phyloP scores from a whole-genome alignment of 345 rosid species.

The Salix udensis region DNA sequence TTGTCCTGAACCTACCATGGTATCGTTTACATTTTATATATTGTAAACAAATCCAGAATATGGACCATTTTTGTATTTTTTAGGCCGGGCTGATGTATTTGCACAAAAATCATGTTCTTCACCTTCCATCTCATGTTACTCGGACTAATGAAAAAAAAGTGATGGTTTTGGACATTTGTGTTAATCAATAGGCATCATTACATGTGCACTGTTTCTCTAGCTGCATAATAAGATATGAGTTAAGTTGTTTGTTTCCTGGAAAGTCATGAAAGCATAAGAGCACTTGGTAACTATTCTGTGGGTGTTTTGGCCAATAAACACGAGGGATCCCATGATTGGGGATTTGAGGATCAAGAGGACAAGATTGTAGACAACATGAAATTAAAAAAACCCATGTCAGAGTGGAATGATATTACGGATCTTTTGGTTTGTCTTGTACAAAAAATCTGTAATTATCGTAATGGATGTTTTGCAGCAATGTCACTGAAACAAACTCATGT shows the following conservation, averaged over 20 bases:
- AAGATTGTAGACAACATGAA: background rate
- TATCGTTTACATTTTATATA: background rate
- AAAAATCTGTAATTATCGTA: background rate
- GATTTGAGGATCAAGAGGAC: background rate
- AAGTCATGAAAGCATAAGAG: background rate
- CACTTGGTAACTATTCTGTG: background rate
- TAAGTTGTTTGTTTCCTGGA: background rate
- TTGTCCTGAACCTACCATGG: slow-evolving; percentile 11
- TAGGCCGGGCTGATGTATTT: background rate
- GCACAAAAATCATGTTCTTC: background rate
- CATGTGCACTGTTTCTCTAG: background rate
- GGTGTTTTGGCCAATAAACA: background rate
- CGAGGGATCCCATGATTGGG: background rate
- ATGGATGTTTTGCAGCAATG: background rate
- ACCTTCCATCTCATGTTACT: background rate
- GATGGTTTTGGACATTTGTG: background rate
- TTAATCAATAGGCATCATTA: background rate
- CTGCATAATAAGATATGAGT: background rate
- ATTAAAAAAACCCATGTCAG: background rate
- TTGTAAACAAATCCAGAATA: background rate
- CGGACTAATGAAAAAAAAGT: background rate
- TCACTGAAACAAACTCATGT: background rate
- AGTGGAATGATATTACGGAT: background rate
- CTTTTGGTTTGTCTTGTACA: background rate
- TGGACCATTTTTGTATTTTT: slow-evolving; percentile 10